phyloP scores from a whole-genome alignment of 2,329 filamentous ascomycete species.

The Zelopaecilomyces penicillatus region DNA sequence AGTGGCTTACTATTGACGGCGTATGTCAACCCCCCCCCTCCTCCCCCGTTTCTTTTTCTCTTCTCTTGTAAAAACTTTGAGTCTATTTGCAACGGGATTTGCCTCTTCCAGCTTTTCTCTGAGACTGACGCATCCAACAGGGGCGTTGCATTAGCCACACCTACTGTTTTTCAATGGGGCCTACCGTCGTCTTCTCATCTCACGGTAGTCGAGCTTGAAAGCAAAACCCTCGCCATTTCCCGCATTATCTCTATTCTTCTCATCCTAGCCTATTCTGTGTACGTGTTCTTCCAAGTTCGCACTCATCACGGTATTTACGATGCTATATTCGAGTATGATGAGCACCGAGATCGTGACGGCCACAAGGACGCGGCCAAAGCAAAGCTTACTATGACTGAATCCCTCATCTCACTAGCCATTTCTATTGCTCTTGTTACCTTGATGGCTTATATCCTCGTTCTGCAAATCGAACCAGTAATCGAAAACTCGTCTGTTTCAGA shows the following conservation, averaged over 20 bases:
- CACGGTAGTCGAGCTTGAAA: slow-evolving; percentile 31
- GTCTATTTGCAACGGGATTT: no score
- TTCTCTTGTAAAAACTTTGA: neutral
- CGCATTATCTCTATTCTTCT: slow-evolving; percentile 63
- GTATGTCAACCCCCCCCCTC: slow-evolving; percentile 38
- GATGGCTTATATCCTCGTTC: slow-evolving; percentile 65
- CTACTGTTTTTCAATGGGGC: slow-evolving; percentile 47
- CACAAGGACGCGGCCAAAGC: slow-evolving; percentile 50
- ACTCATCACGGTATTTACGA: slow-evolving; percentile 72
- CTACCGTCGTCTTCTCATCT: slow-evolving; percentile 23
- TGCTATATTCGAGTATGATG: slow-evolving; percentile 63
- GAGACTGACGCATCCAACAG: no score
- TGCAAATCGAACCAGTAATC: slow-evolving; percentile 58
- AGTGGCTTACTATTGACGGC: slow-evolving; percentile 70
- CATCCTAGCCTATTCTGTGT: slow-evolving; percentile 58
- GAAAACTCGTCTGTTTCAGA: slow-evolving; percentile 37
- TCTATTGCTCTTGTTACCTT: slow-evolving; percentile 63
- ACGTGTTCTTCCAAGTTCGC: slow-evolving; percentile 64
- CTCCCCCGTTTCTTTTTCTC: neutral
- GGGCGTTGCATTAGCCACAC: slow-evolving; percentile 32
- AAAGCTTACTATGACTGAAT: slow-evolving; percentile 70
- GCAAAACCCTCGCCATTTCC: slow-evolving; percentile 56
- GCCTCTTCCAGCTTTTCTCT: no score
- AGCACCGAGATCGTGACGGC: slow-evolving; percentile 57
- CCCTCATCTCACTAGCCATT: slow-evolving; percentile 53